phyloP scores from a whole-genome alignment of 2,329 filamentous ascomycete species.

The Colletotrichum sp. region DNA sequence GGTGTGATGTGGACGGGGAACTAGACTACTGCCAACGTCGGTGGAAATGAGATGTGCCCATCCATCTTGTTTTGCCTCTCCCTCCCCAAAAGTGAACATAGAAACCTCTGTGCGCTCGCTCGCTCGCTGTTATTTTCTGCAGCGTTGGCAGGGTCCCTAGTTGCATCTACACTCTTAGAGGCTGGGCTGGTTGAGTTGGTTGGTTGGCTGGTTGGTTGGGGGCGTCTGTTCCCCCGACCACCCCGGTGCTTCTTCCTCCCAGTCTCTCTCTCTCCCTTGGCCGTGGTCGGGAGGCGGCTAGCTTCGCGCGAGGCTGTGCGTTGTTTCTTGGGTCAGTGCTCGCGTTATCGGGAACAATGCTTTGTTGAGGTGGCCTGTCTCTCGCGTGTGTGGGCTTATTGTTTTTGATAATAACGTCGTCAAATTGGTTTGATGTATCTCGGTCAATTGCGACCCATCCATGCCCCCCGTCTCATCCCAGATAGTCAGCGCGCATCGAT shows the following conservation, averaged over 20 bases:
- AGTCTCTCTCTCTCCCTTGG: neutral
- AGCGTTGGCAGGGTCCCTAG: neutral
- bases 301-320: conserved; percentile 11
- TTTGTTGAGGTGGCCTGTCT: neutral
- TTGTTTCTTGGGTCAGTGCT: neutral
- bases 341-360: conserved; percentile 15
- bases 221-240: neutral
- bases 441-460: neutral
- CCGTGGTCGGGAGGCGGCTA: neutral
- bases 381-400: neutral
- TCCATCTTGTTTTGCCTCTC: neutral
- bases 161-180: neutral
- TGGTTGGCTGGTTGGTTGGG: neutral
- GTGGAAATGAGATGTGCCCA: neutral
- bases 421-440: neutral
- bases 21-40: neutral
- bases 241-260: neutral
- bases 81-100: neutral
- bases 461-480: neutral
- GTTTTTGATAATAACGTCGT: neutral
- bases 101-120: neutral
- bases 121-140: neutral
- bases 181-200: neutral
- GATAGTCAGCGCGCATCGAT: neutral
- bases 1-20: neutral